Percentiles rank a stretch among this genome's conserved stretches.
Conservation (phyloP, 805 yeast genomes). For the Schwanniomyces pseudopolymorphus region DNA sequence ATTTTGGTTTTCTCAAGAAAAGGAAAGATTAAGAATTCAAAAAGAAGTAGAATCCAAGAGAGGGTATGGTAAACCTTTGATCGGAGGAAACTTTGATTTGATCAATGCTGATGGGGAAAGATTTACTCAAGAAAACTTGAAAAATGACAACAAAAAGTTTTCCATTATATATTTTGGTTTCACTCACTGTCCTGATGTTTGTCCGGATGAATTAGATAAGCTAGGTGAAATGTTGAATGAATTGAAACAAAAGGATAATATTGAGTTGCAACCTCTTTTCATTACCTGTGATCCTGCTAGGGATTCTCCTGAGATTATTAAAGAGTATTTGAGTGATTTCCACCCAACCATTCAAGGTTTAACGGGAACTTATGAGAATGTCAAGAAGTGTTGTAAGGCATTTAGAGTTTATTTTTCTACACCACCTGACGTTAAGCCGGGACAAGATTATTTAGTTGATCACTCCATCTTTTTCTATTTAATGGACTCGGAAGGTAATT, state of each 20-base stretch:
- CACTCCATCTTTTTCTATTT: conserved; percentile 95
- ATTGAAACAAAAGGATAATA: conserved; percentile 53
- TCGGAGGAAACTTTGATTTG: conserved; percentile 86
- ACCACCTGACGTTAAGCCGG: conserved; percentile 90
- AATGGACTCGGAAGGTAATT: conserved; percentile 98
- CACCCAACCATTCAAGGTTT: conserved; percentile 87
- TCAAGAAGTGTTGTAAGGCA: conserved; percentile 81
- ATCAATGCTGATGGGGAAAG: conserved; percentile 66
- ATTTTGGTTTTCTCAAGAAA: conserved; percentile 71
- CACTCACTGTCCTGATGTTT: conserved; percentile 96
- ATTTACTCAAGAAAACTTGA: conserved; percentile 76
- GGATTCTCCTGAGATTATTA: conserved; percentile 82
- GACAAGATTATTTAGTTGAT: conserved; percentile 94
- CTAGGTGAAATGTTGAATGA: conserved; percentile 69
- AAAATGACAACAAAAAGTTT: conserved; percentile 61
- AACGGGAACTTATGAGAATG: conserved; percentile 85
- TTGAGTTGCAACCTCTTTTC: conserved; percentile 79
- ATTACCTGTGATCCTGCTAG: conserved; percentile 97
- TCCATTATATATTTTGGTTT: conserved; percentile 92
- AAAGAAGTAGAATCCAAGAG: conserved; percentile 81
- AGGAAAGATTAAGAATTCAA: conserved; percentile 68
- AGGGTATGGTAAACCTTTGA: conserved; percentile 87
- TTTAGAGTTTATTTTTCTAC: conserved; percentile 97
- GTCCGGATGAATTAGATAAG: conserved; percentile 97
- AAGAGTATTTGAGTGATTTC: conserved; percentile 82